phyloP scores from a whole-genome alignment of 257 asterid species.

The Striga asiatica region DNA sequence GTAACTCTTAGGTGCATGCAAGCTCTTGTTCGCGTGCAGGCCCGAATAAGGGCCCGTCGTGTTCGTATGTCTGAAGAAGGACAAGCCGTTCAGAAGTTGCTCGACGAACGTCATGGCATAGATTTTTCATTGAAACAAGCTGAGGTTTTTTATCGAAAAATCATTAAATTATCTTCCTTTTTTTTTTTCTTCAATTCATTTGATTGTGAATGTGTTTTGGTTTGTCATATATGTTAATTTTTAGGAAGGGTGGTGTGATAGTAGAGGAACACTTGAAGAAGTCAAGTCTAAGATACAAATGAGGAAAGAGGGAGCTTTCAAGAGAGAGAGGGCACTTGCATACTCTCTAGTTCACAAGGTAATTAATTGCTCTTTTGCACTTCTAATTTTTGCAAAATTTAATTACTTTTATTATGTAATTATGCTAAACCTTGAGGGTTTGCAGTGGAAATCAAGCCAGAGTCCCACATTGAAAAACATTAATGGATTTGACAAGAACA shows the following conservation, averaged over 20 bases:
- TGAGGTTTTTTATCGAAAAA: slow-evolving; percentile 44
- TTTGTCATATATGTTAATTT: not conserved
- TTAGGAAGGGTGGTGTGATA: slow-evolving; percentile 93
- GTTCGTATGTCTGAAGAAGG: slow-evolving; percentile 86
- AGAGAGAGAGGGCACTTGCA: slow-evolving; percentile 85
- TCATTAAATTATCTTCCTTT: not conserved
- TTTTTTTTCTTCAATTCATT: not conserved
- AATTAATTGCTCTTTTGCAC: not conserved
- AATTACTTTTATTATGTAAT: not conserved
- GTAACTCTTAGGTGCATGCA: slow-evolving; percentile 94
- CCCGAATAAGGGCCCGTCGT: slow-evolving; percentile 79
- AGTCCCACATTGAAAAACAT: slow-evolving; percentile 11
- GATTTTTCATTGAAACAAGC: slow-evolving; percentile 55
- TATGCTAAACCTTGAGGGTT: not conserved
- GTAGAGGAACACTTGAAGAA: slow-evolving; percentile 71
- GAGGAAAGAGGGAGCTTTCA: slow-evolving; percentile 83
- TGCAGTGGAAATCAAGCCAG: no score
- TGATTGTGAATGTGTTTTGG: not conserved
- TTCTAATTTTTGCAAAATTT: not conserved
- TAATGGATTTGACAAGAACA: slow-evolving; percentile 34
- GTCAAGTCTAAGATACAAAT: slow-evolving; percentile 66
- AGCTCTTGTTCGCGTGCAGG: slow-evolving; percentile 91
- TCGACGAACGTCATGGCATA: slow-evolving; percentile 49
- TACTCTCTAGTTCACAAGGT: slow-evolving; percentile 81
- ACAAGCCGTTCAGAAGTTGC: slow-evolving; percentile 67